phyloP scores from a whole-genome alignment of 352 stramenopile species.

The Phytophthora rubi region DNA sequence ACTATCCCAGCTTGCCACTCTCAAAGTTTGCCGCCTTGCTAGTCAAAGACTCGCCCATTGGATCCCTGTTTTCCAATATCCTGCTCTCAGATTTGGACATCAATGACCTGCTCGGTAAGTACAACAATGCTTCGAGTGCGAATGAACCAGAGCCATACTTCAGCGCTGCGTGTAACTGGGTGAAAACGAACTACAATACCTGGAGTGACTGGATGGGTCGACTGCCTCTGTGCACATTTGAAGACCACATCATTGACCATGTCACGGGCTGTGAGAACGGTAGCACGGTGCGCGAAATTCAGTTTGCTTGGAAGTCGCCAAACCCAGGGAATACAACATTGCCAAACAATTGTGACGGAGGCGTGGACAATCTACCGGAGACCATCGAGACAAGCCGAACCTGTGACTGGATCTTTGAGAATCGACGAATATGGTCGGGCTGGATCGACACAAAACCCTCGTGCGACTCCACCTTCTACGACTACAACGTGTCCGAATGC shows the following conservation, averaged over 20 bases:
- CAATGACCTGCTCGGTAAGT: conserved; percentile 43
- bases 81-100: conserved; percentile 45
- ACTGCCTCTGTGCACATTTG: conserved; percentile 43
- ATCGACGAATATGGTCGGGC: conserved; percentile 28
- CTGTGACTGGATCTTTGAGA: conserved; percentile 51
- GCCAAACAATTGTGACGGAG: conserved; percentile 57
- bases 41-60: conserved; percentile 32
- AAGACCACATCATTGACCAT: conserved; percentile 34
- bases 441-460: conserved; percentile 43
- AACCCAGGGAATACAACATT: conserved; percentile 40
- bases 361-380: conserved; percentile 28
- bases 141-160: conserved; percentile 43
- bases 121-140: conserved; percentile 15
- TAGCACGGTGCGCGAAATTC: conserved; percentile 24
- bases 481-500: conserved; percentile 46
- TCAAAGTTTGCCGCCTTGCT: conserved; percentile 42
- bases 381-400: conserved; percentile 46
- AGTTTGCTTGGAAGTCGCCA: conserved; percentile 49
- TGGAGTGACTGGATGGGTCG: conserved; percentile 58
- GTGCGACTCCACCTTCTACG: conserved; percentile 56
- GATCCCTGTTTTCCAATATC: conserved; percentile 43
- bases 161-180: conserved; percentile 51
- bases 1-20: conserved; percentile 46
- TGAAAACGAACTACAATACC: conserved; percentile 54
- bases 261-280: conserved; percentile 38